Base-by-base conservation (phyloP, 2,329 filamentous ascomycete genomes). In the Aphanocladium album region DNA sequence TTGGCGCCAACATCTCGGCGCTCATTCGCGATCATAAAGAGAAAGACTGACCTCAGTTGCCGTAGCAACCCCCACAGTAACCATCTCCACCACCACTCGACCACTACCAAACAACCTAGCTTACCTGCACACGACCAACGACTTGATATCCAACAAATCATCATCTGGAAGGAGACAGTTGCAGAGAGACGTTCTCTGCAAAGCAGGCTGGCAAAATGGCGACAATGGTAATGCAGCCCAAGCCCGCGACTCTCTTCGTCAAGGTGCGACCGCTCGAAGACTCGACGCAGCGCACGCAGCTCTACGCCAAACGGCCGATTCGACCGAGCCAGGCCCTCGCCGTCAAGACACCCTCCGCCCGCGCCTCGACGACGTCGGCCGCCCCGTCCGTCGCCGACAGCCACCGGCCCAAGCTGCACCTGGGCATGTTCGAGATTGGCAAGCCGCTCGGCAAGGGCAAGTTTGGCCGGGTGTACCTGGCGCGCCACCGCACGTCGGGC, bases 401-500 rank as follows among this genome's bases (percentile, higher is more conserved):
- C 23, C 8, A 73, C 87, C 60, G 88, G 68, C 81, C 85, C 37
- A 69, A 72, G 63, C 62, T 78, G 19, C 89, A 92, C 69, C 82
- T 93, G 4, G 89, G 89, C 73, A 91, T 93, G 89, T 93, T 93
- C 73, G 90, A 93, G 72, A 93, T 96, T 65, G 91, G 91, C 43
- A 89, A 90, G 66, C 90, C 91, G 2, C 80, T 95, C 1, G 91
- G 91, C 55, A 95, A 95, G 76, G 91, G 91, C 66, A 95, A 95
- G 72, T 96, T 95, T 70, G 91, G 91, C 2, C 84, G 90, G 53
- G 91, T 95, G 2, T 95, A 95, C 71, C 84, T 95, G 21, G 91
- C 89, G 49, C 88, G 90, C 58, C 90, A 95, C 74, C 85, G 89
- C 60, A 84, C 82, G 49, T 89, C 85, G 9, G 89, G 89, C 62